Conservation (phyloP, 2,329 filamentous ascomycete species). For the Lachnellula occidentalis region DNA sequence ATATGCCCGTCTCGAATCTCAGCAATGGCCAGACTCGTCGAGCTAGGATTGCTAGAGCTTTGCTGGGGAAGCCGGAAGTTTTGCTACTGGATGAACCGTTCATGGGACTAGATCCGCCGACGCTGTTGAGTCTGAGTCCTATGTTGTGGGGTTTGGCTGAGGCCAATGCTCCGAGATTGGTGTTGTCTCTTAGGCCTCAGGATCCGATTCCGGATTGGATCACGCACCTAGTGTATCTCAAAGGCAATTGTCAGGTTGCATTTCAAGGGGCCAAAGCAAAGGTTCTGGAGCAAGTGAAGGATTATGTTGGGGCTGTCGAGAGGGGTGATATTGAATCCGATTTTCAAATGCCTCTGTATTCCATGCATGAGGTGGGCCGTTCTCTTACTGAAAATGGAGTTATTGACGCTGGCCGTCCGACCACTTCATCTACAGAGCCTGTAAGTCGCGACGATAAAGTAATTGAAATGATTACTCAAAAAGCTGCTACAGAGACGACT, state of each 20-base stretch:
- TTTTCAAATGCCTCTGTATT: constrained; percentile 17
- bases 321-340: constrained; percentile 6
- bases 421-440: too few relatives aligned
- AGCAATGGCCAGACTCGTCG: constrained; percentile 90
- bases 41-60: constrained; percentile 79
- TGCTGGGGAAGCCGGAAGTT: constrained; percentile 73
- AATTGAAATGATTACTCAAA: background rate
- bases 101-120: constrained; percentile 89
- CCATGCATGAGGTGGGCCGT: constrained; percentile 26
- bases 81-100: constrained; percentile 90
- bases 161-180: constrained; percentile 61
- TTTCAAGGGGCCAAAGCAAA: constrained; percentile 59
- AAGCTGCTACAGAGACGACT: background rate
- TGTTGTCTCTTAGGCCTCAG: constrained; percentile 76
- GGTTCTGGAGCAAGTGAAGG: constrained; percentile 51
- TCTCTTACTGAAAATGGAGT: constrained; percentile 26
- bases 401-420: constrained; percentile 14
- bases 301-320: constrained; percentile 37
- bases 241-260: constrained; percentile 59
- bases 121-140: constrained; percentile 63
- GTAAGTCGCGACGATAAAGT: too few relatives aligned
- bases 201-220: constrained; percentile 88
- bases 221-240: constrained; percentile 72
- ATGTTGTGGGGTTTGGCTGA: constrained; percentile 65
- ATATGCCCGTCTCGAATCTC: constrained; percentile 80